Base-by-base conservation (phyloP, 1,284 basidiomycete genomes). In the Microbotryomycetes sp. region DNA sequence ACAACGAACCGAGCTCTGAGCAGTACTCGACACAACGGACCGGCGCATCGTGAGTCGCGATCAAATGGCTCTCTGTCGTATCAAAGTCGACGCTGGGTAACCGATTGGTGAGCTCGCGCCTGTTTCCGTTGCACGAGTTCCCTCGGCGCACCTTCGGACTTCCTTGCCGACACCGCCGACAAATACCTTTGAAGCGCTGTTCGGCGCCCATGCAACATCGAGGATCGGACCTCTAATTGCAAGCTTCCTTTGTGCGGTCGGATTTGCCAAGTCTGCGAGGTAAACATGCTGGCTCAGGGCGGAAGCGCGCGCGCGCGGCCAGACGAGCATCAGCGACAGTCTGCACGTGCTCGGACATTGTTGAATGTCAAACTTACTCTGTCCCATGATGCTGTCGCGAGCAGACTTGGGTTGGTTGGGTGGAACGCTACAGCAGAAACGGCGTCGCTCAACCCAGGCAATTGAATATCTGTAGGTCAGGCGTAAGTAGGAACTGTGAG, bases 351-450 rank as follows among this genome's bases (percentile, higher is more conserved):
- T 60, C 27, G 46, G 24, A 31, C 9, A 41, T 18, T 11, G 9
- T 41, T 41, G 35, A 41, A 18, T n/a, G n/a, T n/a, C 35, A 47
- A 24, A 79, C 85, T 64, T 72, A 92, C 90, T 52, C 88, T 84
- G 76, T 94, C 91, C 91, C 91, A 94, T 61, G 87, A 86, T 11
- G 88, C 84, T 21, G 87, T 86, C 3, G 93, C 77, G 1, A 96
- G 77, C 26, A 86, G 83, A 62, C 86, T 80, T 4, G 88, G 84
- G 71, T 87, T 80, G 18, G 80, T 82, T 0, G 89, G 87, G n/a
- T 90, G 89, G 76, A 87, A 96, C 45, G 81, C 80, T 24, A 94
- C 78, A 52, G 84, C 79, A 3, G 89, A 88, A 60, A 94, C 82
- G 68, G 86, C 87, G 76, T 96, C 91, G 69, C 88, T 84, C 0